A percentile compares a stretch with the other conserved stretches of the same genome.
Evolutionary conservation across 257 asterid genomes (phyloP).

Genomic region (Nicotiana otophora): DNA sequence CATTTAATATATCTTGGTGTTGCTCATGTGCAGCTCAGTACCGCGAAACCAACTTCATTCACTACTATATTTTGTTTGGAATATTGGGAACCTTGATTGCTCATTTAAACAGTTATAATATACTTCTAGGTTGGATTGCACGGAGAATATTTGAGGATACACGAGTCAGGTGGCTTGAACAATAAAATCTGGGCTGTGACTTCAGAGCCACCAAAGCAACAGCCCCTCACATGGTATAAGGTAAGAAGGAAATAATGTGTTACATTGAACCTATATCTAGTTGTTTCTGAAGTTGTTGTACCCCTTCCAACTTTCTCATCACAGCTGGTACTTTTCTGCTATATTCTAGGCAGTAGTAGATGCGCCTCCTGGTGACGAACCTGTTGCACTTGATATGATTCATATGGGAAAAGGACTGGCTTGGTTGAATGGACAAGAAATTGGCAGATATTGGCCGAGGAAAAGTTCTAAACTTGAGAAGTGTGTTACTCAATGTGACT

Average conservation of each 20-base stretch:
- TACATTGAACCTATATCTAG: not conserved
- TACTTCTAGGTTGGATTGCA: constrained; percentile 62
- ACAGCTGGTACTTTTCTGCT: not conserved
- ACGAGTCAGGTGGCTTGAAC: constrained; percentile 34
- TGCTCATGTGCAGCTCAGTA: not conserved
- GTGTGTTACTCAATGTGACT: constrained; percentile 66
- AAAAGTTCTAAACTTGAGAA: constrained; percentile 57
- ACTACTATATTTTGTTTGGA: not conserved
- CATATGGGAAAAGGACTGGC: constrained; percentile 95
- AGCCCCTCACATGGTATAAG: constrained; percentile 94
- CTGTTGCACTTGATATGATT: constrained; percentile 79
- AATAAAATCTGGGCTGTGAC: constrained; percentile 59
- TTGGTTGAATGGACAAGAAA: constrained; percentile 90
- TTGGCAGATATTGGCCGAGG: constrained; percentile 87
- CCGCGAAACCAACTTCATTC: not conserved
- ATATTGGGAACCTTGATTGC: not conserved
- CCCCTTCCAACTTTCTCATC: not conserved
- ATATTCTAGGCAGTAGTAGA: constrained; percentile 58
- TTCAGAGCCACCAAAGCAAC: constrained; percentile 66
- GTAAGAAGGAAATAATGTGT: constrained; percentile 25
- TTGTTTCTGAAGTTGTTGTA: not conserved
- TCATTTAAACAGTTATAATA: not conserved
- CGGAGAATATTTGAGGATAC: constrained; percentile 63
- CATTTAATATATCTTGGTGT: not conserved
- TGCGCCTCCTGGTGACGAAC: constrained; percentile 76